Evolutionary conservation across 148 eudicot species (phyloP), one percentile per base, ranked within the genome.

Genomic region (Drosera capensis): DNA sequence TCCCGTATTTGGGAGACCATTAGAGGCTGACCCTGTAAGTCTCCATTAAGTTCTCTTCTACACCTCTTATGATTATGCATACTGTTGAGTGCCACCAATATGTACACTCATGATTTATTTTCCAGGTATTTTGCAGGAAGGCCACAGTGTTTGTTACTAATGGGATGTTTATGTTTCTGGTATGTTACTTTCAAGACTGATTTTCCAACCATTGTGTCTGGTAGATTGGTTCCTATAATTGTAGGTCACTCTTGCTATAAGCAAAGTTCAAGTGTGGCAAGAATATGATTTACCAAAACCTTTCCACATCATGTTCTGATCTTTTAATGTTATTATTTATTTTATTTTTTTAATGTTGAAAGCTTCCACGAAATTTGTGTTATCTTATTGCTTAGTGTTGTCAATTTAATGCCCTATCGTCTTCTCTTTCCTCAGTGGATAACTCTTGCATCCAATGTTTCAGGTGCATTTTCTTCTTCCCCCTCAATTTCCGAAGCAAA

Each of bases 21-120:
- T 88, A 51, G 97, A 88, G 73, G 92, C 97, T 67, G 97, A 88
- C 67, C 72, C 94, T 20, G 97, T 87, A 43, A 48, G 43, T 56
- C 37, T 31, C 28, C 6, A 41, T 16, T 21, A 25, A 30, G n/a
- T 34, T 34, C 42, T 40, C 46, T 5, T 26, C 25, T 24, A 40
- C 40, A 20, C 45, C n/a, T n/a, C n/a, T n/a, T n/a, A n/a, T n/a
- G n/a, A 22, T 43, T 60, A 39, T 24, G 15, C 23, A 12, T 9
- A 25, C 14, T 23, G 5, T 39, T 39, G 21, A 1, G 7, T 22
- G 3, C 19, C 21, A 35, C n/a, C n/a, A 16, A 51, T 49, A 21
- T 52, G 23, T 20, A n/a, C n/a, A n/a, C n/a, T 24, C 26, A 40
- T 57, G 25, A 35, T 55, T 40, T 46, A 43, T 39, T 56, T 60